Conservation (phyloP, 768 basidiomycete genomes). For the Collybia sordida region DNA sequence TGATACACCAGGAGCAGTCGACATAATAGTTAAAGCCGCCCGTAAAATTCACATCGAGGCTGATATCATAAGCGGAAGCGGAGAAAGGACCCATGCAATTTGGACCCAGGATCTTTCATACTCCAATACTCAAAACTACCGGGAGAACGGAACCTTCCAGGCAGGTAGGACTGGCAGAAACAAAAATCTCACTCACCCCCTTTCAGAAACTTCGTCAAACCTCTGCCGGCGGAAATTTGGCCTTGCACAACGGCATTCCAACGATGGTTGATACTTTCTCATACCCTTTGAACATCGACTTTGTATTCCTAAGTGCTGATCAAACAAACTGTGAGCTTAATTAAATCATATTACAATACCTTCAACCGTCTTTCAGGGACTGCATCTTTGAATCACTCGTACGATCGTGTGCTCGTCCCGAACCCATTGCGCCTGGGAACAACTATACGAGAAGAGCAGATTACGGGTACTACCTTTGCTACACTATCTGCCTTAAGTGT, state of each 20-base stretch:
- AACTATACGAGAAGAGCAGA: conserved; percentile 58
- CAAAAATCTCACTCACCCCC: conserved; percentile 2
- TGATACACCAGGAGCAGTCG: conserved; percentile 41
- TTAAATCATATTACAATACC: not conserved
- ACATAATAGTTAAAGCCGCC: conserved; percentile 61
- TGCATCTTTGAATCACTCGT: conserved; percentile 65
- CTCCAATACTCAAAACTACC: conserved; percentile 62
- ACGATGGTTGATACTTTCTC: conserved; percentile 41
- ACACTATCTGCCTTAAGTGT: conserved; percentile 38
- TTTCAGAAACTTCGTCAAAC: conserved; percentile 40
- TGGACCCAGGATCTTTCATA: conserved; percentile 64
- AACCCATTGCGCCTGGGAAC: conserved; percentile 59
- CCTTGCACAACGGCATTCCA: conserved; percentile 41
- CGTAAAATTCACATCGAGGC: conserved; percentile 61
- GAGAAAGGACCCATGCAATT: conserved; percentile 49
- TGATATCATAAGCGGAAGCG: conserved; percentile 61
- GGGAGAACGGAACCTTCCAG: conserved; percentile 43
- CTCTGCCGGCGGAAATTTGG: conserved; percentile 33
- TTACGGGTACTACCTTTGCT: conserved; percentile 42
- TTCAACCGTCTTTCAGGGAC: conserved; percentile 34
- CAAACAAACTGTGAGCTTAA: conserved; percentile 34
- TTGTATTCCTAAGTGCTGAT: conserved; percentile 33
- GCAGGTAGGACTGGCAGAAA: conserved; percentile 16
- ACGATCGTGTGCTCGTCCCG: conserved; percentile 56
- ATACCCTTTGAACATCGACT: conserved; percentile 46